A percentile compares a stretch with the other conserved stretches of the same genome.
Conservation (phyloP, 2,329 filamentous ascomycete species). For the Colletotrichum musicola region DNA sequence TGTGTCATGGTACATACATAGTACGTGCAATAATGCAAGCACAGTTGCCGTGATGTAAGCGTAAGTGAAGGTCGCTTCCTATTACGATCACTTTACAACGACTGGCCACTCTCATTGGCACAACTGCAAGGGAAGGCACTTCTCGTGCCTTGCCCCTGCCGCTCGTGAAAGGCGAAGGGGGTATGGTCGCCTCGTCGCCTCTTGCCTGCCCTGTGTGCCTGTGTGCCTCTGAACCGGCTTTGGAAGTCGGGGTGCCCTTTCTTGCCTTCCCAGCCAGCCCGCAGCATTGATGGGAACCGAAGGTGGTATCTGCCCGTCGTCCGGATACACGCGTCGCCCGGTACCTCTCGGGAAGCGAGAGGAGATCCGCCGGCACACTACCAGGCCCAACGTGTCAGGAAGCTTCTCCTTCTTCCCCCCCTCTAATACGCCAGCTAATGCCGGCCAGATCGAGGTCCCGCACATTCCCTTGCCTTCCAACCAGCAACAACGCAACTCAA, state of each 20-base stretch:
- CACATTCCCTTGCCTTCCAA: slow-evolving; percentile 10
- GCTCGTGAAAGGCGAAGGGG: neutral
- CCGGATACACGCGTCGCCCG: slow-evolving; percentile 33
- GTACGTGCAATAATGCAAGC: slow-evolving; percentile 7
- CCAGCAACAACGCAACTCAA: slow-evolving; percentile 26
- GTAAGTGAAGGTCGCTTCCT: slow-evolving; percentile 24
- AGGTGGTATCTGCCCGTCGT: neutral
- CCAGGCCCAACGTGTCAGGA: neutral
- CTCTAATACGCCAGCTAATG: slow-evolving; percentile 21
- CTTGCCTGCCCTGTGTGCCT: neutral
- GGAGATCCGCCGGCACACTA: neutral
- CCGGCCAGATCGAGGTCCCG: slow-evolving; percentile 28
- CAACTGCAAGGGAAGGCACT: slow-evolving; percentile 21
- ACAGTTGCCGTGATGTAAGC: slow-evolving; percentile 12
- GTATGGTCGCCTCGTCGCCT: neutral
- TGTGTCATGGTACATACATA: neutral
- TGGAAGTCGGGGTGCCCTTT: neutral
- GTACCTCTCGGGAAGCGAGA: slow-evolving; percentile 24
- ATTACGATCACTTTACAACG: slow-evolving; percentile 16
- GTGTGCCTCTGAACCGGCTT: slow-evolving; percentile 6
- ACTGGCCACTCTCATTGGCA: neutral
- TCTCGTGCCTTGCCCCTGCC: slow-evolving; percentile 8
- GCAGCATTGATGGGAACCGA: too few relatives aligned
- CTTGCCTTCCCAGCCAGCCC: too few relatives aligned
- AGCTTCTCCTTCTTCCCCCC: slow-evolving; percentile 22